Percentiles rank a stretch among this genome's conserved stretches.
phyloP scores from a whole-genome alignment of 495 filamentous ascomycete genomes.

The Saxophila tyrrhenica region DNA sequence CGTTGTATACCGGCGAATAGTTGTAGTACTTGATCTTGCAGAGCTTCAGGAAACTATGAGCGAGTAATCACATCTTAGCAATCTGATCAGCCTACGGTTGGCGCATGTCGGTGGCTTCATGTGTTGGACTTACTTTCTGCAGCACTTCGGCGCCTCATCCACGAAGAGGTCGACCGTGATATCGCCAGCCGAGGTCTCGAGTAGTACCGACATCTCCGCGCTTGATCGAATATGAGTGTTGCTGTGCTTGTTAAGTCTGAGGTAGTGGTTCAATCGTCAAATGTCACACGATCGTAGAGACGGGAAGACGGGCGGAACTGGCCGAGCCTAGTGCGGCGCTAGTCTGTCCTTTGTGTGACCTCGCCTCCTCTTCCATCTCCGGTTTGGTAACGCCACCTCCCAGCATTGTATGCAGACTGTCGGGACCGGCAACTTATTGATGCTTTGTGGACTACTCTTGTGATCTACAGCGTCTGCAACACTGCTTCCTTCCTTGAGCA shows the following conservation, averaged over 20 bases:
- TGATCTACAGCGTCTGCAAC: too few species aligned
- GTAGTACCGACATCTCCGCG: conserved; percentile 57
- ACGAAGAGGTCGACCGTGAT: conserved; percentile 85
- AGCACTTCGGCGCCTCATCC: conserved; percentile 75
- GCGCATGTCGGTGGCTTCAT: conserved; percentile 5
- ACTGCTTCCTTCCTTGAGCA: too few species aligned
- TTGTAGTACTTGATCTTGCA: conserved; percentile 99
- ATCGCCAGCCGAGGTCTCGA: conserved; percentile 86
- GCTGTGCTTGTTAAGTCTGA: not conserved
- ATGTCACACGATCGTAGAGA: not conserved
- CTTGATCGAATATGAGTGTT: not conserved
- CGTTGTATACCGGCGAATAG: conserved; percentile 75
- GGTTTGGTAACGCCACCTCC: too few species aligned
- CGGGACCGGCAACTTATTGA: too few species aligned
- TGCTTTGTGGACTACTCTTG: too few species aligned
- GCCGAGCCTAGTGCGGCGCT: too few species aligned
- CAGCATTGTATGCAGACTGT: too few species aligned
- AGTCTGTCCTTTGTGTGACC: too few species aligned
- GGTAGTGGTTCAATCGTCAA: not conserved
- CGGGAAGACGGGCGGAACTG: not conserved
- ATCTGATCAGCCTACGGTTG: conserved; percentile 29
- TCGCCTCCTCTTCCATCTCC: too few species aligned
- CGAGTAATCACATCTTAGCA: conserved; percentile 40
- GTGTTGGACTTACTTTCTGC: conserved; percentile 64
- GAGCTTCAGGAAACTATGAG: conserved; percentile 81